These are phyloP conservation scores for Ustilago shanxiensis DNA, from an alignment of 1,284 basidiomycete genomes.

Conservation along the genomic window DNA sequence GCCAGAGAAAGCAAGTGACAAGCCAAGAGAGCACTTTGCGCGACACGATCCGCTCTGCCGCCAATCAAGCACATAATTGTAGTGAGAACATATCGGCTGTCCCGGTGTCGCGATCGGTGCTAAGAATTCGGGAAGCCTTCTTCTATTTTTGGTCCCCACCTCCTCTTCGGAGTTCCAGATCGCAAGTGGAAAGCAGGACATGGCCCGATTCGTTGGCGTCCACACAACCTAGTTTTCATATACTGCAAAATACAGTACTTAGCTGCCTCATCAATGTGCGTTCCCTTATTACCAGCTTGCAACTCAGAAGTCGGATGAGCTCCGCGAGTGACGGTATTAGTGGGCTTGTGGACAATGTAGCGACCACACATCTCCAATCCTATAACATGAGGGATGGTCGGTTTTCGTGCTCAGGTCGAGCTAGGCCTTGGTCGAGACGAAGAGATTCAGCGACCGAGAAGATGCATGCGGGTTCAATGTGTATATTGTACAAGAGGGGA, in stretches of 20 bases:
- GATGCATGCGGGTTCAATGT: not conserved
- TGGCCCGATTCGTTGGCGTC: constrained; percentile 1
- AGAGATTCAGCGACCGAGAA: too few relatives aligned
- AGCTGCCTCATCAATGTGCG: not conserved
- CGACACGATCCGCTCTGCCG: constrained; percentile 21
- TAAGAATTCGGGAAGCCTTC: too few relatives aligned
- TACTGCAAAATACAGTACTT: too few relatives aligned
- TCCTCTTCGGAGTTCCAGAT: not conserved
- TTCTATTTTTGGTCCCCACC: not conserved
- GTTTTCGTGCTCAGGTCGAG: too few relatives aligned
- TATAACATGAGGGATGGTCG: too few relatives aligned
- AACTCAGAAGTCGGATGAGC: not conserved
- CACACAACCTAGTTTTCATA: not conserved
- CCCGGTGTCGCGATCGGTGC: constrained; percentile 2
- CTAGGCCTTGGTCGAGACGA: too few relatives aligned
- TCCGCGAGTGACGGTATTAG: too few relatives aligned
- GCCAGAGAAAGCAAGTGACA: not conserved
- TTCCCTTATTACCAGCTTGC: not conserved
- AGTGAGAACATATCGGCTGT: not conserved
- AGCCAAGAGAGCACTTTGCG: constrained; percentile 17
- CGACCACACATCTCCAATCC: too few relatives aligned
- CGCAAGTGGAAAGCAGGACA: not conserved
- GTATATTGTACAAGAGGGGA: not conserved
- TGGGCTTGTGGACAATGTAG: too few relatives aligned
- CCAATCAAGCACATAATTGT: not conserved